Conservation (phyloP, 2,329 filamentous ascomycete genomes). For the Helicocarpus griseus region DNA sequence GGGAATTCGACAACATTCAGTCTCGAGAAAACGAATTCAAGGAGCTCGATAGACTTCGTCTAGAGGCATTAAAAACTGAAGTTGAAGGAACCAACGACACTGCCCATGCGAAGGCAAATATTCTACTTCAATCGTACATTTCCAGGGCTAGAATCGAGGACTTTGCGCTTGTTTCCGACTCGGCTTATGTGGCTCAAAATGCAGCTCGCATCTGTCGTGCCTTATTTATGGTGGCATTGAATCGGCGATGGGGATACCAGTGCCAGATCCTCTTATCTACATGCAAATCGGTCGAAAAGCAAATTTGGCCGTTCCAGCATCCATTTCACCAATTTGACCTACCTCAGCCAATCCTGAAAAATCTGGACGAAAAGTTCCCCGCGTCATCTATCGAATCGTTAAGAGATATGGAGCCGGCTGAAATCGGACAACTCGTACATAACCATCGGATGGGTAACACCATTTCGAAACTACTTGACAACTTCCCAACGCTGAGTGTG, state of each 20-base stretch:
- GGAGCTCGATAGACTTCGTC: conserved; percentile 66
- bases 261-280: conserved; percentile 83
- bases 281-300: conserved; percentile 94
- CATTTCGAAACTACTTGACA: conserved; percentile 70
- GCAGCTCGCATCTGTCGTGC: conserved; percentile 88
- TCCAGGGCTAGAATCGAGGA: conserved; percentile 81
- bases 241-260: conserved; percentile 90
- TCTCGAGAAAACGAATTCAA: conserved; percentile 82
- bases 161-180: conserved; percentile 85
- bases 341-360: conserved; percentile 68
- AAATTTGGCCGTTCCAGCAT: conserved; percentile 90
- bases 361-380: conserved; percentile 71
- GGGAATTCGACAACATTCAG: conserved; percentile 96
- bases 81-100: conserved; percentile 58
- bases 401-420: conserved; percentile 83
- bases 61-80: conserved; percentile 65
- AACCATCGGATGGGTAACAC: conserved; percentile 80
- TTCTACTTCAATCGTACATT: conserved; percentile 88
- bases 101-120: conserved; percentile 88
- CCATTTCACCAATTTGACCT: conserved; percentile 93
- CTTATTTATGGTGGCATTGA: conserved; percentile 94
- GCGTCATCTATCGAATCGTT: conserved; percentile 68
- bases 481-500: conserved; percentile 83
- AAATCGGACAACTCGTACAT: conserved; percentile 84
- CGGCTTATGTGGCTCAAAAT: conserved; percentile 92